Evolutionary conservation across 1,284 basidiomycete genomes (phyloP).

Genomic region (Stygiomarasmius scandens): DNA sequence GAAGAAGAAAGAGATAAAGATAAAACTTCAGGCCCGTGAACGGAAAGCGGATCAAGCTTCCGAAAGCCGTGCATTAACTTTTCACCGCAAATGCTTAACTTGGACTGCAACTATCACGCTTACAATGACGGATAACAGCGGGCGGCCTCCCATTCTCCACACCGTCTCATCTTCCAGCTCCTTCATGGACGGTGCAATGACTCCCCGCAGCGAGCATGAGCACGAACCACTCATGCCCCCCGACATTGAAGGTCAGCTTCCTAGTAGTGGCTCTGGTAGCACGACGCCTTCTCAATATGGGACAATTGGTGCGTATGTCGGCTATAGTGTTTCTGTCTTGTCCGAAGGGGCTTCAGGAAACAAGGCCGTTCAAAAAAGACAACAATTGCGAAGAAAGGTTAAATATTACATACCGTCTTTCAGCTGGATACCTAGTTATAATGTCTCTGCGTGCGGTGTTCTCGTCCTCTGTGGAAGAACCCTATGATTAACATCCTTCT

Average conservation of each 20-base stretch:
- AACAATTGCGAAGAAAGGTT: constrained; percentile 28
- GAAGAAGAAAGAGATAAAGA: no score
- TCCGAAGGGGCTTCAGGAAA: neutral
- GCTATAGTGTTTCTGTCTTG: neutral
- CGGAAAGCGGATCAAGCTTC: no score
- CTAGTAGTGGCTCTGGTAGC: constrained; percentile 9
- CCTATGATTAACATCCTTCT: neutral
- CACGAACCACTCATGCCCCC: constrained; percentile 4
- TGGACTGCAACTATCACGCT: neutral
- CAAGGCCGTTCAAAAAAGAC: constrained; percentile 5
- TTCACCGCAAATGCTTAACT: no score
- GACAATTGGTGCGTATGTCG: neutral
- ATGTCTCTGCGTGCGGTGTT: constrained; percentile 20
- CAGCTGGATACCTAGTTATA: constrained; percentile 86
- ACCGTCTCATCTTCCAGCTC: constrained; percentile 5
- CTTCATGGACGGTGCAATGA: constrained; percentile 9
- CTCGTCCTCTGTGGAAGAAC: neutral
- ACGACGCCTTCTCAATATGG: neutral
- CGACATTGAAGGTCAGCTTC: constrained; percentile 8
- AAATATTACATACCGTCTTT: constrained; percentile 74
- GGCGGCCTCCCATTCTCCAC: neutral
- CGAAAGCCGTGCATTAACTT: no score
- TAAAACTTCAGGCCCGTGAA: no score
- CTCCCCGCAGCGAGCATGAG: constrained; percentile 11
- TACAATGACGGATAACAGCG: neutral